Evolutionary conservation across 2,329 filamentous ascomycete species (phyloP).

Genomic region (Nakataea oryzae): DNA sequence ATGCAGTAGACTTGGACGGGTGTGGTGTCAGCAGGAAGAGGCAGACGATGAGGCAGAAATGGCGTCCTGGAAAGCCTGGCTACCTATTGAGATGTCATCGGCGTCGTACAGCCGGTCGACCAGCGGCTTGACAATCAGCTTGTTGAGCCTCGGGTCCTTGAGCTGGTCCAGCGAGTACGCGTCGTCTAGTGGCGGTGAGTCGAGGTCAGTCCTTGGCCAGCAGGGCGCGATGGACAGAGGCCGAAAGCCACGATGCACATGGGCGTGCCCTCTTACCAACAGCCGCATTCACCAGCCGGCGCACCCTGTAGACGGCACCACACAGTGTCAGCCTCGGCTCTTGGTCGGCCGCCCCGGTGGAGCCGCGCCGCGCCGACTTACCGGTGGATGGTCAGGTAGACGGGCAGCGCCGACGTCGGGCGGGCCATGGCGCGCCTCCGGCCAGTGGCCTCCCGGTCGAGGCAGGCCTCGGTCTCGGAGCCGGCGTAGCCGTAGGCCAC

Average conservation of each 20-base stretch:
- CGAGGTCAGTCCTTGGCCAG: background rate
- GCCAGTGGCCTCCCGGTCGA: background rate
- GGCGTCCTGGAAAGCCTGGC: conserved; percentile 8
- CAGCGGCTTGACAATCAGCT: conserved; percentile 55
- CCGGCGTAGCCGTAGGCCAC: background rate
- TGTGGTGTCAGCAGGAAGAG: background rate
- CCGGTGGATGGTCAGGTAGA: conserved; percentile 3
- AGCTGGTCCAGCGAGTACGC: conserved; percentile 48
- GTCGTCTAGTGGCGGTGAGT: conserved; percentile 21
- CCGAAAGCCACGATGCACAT: background rate
- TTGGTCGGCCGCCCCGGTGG: background rate
- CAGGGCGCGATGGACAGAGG: background rate
- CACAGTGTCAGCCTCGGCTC: background rate
- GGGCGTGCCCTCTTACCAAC: background rate
- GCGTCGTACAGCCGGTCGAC: conserved; percentile 57
- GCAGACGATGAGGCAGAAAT: background rate
- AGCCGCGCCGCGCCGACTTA: background rate
- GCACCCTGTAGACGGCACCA: background rate
- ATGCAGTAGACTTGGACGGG: conserved; percentile 59
- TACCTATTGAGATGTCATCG: conserved; percentile 53
- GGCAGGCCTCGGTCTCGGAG: conserved; percentile 2
- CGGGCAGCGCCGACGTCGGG: background rate
- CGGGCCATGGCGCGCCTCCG: background rate
- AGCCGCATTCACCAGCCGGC: conserved; percentile 1
- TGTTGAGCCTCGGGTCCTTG: conserved; percentile 56